Percentiles rank a stretch among this genome's conserved stretches.
Evolutionary conservation across 2,329 filamentous ascomycete species (phyloP).

Genomic region (Harringtonia lauricola): DNA sequence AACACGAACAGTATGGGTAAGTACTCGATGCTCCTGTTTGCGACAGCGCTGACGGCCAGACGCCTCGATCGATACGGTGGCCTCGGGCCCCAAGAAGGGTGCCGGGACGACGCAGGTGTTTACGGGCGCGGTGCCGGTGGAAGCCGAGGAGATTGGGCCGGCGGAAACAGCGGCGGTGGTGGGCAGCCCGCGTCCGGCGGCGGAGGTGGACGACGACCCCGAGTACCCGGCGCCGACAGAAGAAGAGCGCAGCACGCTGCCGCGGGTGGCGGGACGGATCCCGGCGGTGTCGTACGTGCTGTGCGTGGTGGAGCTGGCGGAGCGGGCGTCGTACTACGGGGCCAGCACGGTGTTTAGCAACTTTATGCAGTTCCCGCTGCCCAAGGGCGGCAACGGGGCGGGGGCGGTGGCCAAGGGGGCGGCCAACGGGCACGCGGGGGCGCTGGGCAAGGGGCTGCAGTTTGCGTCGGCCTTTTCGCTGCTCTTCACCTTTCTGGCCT

Average conservation of each 20-base stretch:
- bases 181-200: not conserved
- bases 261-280: slow-evolving; percentile 32
- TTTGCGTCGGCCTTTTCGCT: slow-evolving; percentile 14
- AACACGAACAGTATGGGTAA: no score
- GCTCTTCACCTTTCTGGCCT: slow-evolving; percentile 36
- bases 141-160: slow-evolving; percentile 1
- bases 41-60: no score
- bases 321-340: slow-evolving; percentile 42
- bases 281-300: slow-evolving; percentile 33
- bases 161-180: not conserved
- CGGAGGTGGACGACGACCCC: not conserved
- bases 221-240: slow-evolving; percentile 29
- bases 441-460: slow-evolving; percentile 19
- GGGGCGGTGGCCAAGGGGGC: slow-evolving; percentile 22
- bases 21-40: no score
- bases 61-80: not conserved
- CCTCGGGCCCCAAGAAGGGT: not conserved
- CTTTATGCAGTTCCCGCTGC: slow-evolving; percentile 42
- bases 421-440: slow-evolving; percentile 32
- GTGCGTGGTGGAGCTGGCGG: slow-evolving; percentile 38
- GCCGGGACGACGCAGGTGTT: slow-evolving; percentile 3
- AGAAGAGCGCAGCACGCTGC: slow-evolving; percentile 32
- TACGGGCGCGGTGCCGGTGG: slow-evolving; percentile 1
- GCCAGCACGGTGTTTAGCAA: slow-evolving; percentile 39
- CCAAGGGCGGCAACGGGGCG: slow-evolving; percentile 23